Percentiles rank a stretch among this genome's conserved stretches.
Conservation (phyloP, 2,329 filamentous ascomycete species). For the Cordyceps cicadae region DNA sequence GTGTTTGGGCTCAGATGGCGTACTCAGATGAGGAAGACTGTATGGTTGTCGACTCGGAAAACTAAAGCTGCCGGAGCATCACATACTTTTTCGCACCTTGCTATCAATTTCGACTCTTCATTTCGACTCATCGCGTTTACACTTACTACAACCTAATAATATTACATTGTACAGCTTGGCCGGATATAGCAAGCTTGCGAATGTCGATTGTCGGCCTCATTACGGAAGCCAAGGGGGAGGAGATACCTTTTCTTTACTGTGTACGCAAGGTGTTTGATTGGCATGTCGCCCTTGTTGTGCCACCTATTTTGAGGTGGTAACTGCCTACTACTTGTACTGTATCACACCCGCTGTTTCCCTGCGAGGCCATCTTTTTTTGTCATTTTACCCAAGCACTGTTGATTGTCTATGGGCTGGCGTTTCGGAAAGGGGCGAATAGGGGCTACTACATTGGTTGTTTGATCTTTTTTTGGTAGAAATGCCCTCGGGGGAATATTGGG, state of each 20-base stretch:
- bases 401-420: constrained; percentile 13
- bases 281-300: not conserved
- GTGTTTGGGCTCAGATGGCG: constrained; percentile 71
- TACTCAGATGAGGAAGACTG: constrained; percentile 44
- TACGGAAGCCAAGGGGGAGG: not conserved
- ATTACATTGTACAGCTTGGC: not conserved
- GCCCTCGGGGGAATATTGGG: not conserved
- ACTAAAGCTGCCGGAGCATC: not conserved
- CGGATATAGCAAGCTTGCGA: not conserved
- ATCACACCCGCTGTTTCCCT: not conserved
- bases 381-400: not conserved
- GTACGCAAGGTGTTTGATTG: not conserved
- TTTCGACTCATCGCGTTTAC: not conserved
- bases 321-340: constrained; percentile 4
- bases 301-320: not conserved
- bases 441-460: constrained; percentile 9
- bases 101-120: not conserved
- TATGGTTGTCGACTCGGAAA: constrained; percentile 23
- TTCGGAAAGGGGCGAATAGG: constrained; percentile 14
- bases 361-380: not conserved
- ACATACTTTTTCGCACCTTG: not conserved
- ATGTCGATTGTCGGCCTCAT: not conserved
- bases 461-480: constrained; percentile 5
- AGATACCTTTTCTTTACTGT: constrained; percentile 4
- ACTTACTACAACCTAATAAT: constrained; percentile 9